These are phyloP conservation scores for Cordyceps militaris DNA, from an alignment of 2,329 filamentous ascomycete species.

Conservation along the genomic window DNA sequence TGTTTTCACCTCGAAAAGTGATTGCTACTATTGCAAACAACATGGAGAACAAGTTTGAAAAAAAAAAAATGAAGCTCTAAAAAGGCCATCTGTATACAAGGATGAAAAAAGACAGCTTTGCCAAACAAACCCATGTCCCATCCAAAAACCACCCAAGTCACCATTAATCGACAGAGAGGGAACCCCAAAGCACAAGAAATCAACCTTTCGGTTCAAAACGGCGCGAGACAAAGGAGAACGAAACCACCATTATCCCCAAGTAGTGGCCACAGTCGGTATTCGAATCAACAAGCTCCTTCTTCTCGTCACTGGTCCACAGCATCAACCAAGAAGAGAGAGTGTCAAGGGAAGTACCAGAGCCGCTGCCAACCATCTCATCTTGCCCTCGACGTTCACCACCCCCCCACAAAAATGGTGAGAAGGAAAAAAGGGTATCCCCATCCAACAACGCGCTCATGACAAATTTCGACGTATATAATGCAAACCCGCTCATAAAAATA, in stretches of 20 bases:
- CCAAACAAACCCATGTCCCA: neutral
- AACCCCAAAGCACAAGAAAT: neutral
- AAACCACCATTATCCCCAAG: too few species aligned
- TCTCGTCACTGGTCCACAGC: neutral
- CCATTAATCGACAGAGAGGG: neutral
- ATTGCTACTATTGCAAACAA: neutral
- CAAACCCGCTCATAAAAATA: constrained; percentile 1
- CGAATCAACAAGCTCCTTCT: neutral
- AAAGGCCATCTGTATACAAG: neutral
- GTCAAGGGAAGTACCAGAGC: neutral
- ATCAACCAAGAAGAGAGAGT: neutral
- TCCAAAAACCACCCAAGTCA: neutral
- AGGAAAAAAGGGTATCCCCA: constrained; percentile 9
- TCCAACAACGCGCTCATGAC: constrained; percentile 4
- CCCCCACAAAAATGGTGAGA: neutral
- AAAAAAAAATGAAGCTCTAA: neutral
- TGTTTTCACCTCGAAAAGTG: neutral
- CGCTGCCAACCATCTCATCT: neutral
- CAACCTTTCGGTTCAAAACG: too few species aligned
- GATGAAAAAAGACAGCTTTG: neutral
- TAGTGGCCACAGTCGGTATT: too few species aligned
- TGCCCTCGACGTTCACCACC: neutral
- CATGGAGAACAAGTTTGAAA: neutral
- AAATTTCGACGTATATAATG: neutral
- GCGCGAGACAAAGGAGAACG: too few species aligned